Evolutionary conservation across 306 rosid genomes (phyloP).

Genomic region (Hippophae tibetana): DNA sequence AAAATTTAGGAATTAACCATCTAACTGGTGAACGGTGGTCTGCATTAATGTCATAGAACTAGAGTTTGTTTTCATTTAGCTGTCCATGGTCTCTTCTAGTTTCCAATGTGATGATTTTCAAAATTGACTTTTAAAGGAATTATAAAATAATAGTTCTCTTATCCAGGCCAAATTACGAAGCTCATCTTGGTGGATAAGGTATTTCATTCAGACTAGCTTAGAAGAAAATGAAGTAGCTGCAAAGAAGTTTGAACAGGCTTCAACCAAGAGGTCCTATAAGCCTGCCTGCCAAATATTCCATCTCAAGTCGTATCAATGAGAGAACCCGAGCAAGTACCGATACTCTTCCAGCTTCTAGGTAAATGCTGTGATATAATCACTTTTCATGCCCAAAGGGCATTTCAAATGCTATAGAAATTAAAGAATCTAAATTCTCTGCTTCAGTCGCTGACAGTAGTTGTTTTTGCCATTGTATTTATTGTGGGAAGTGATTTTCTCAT

Average conservation of each 20-base stretch:
- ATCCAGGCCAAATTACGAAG: slow-evolving; percentile 91
- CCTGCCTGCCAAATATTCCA: slow-evolving; percentile 91
- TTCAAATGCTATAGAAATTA: slow-evolving; percentile 28
- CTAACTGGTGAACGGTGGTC: too few species aligned
- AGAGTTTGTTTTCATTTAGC: too few species aligned
- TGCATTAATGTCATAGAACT: too few species aligned
- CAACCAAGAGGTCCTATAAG: slow-evolving; percentile 60
- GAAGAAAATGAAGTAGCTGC: slow-evolving; percentile 79
- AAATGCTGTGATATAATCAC: slow-evolving; percentile 21
- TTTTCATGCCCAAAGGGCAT: slow-evolving; percentile 43
- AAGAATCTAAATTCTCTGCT: slow-evolving; percentile 5
- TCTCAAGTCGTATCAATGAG: slow-evolving; percentile 61
- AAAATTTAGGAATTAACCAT: too few species aligned
- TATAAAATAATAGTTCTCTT: not conserved
- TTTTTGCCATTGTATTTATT: slow-evolving; percentile 10
- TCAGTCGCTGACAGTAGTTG: slow-evolving; percentile 17
- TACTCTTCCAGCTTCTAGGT: slow-evolving; percentile 15
- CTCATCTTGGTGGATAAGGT: slow-evolving; percentile 96
- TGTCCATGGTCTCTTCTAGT: too few species aligned
- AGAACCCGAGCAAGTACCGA: slow-evolving; percentile 13
- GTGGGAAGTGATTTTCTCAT: slow-evolving; percentile 2
- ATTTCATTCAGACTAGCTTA: slow-evolving; percentile 60
- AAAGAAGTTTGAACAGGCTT: slow-evolving; percentile 88
- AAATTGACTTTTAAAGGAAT: too few species aligned
- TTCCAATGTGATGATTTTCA: too few species aligned